Percentiles rank a stretch among this genome's conserved stretches.
These are phyloP conservation scores for Rubus parviflorus DNA, from an alignment of 306 rosid genomes.

Conservation along the genomic window DNA sequence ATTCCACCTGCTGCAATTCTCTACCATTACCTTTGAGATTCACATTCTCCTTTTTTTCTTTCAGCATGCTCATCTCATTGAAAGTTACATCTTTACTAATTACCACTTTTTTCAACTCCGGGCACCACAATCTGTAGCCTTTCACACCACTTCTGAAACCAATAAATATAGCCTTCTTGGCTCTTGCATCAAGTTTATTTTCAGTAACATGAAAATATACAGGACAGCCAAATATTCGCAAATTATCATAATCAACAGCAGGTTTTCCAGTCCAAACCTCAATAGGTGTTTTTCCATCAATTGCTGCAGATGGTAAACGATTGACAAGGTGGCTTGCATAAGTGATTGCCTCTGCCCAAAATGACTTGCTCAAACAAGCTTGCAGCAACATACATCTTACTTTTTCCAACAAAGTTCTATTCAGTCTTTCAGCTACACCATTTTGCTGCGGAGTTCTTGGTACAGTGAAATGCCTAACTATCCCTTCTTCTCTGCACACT, in stretches of 20 bases:
- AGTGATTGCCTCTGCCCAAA: neutral
- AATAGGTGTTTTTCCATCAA: neutral
- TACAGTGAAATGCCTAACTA: neutral
- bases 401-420: neutral
- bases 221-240: neutral
- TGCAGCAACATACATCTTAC: neutral
- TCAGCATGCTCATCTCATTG: neutral
- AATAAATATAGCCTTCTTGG: too few relatives aligned
- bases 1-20: neutral
- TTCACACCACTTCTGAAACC: too few relatives aligned
- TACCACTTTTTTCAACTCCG: neutral
- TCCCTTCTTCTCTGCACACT: neutral
- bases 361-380: neutral
- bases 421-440: neutral
- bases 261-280: slow-evolving; percentile 7
- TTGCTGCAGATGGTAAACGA: neutral
- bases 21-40: neutral
- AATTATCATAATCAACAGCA: neutral
- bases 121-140: neutral
- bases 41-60: neutral
- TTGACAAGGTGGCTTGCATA: neutral
- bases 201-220: neutral
- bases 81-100: neutral
- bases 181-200: neutral
- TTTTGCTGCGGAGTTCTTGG: neutral